Base-by-base conservation (phyloP, 495 filamentous ascomycete species). In the Beverwykella pulmonaria region DNA sequence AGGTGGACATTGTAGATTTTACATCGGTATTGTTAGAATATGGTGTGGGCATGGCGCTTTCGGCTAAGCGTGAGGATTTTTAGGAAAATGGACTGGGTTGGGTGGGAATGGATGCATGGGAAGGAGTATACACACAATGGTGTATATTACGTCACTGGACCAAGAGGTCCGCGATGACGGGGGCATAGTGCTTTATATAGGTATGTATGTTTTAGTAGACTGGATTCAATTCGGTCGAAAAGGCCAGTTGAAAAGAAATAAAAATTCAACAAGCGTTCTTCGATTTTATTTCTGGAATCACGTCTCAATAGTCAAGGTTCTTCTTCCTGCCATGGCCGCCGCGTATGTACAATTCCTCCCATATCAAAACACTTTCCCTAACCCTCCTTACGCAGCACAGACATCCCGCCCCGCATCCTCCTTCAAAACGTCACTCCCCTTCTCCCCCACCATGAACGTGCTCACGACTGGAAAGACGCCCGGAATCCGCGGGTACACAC, bases 401-500 rank as follows among this genome's bases (percentile, higher is more conserved):
- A 62, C 67, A 60, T 55, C 68, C 63, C 63, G 63, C 15, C 15
- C 32, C 2, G 65, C 64, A 63, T 71, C 69, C 64, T 64, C 61
- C 64, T 61, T 59, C 1, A 71, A n/a, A 9, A 59, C 47, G 50
- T 64, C 69, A 48, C 55, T 59, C 65, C 53, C 69, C 59, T 68
- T 63, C 65, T 68, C 69, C 26, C 59, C 49, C 29, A 71, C 36
- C 63, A 68, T 68, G 29, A 67, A 68, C 47, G 59, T 64, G 19
- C 46, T 53, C 23, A 71, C 59, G 25, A 67, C 63, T 4, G 69
- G 69, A 56, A 71, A 68, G 0, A 68, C 60, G 12, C 69, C 63
- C 19, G 69, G 62, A 61, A 67, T 65, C 32, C 44, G 52, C 19
- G 68, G 68, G 36, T 56, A 70, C 7, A 60, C 53, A 46, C 56